Base-by-base conservation (phyloP, 495 filamentous ascomycete species). In the Neurospora sp. region DNA sequence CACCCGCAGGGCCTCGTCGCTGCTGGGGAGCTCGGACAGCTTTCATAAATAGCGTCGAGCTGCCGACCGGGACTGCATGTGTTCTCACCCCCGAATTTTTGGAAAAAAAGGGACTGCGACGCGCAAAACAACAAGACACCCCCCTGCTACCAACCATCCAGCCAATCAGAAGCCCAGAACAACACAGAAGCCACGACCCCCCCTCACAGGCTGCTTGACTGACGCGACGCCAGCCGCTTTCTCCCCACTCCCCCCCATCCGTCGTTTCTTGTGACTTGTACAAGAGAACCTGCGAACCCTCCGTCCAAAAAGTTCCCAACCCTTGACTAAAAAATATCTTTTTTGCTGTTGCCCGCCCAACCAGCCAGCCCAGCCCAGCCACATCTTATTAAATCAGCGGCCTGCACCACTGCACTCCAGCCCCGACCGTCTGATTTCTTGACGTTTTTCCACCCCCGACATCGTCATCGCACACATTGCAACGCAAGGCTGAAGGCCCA, bases 41-140 rank as follows among this genome's bases (percentile, higher is more conserved):
- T 78, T 71, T 81, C 75, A 82, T 82, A 82, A 82, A 82, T 82
- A 82, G 79, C 78, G 77, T 78, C 76, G 75, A 72, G 75, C 79
- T 80, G 76, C 81, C 81, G 78, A 80, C 79, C 76, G 79, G 73
- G 79, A 78, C 79, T 77, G 78, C 77, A 78, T 77, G 76, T 76
- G 77, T 82, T 80, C 79, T 81, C 74, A 78, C 79, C 75, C 54
- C 76, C 77, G 76, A 80, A 74, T 73, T 79, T 78, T 77, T 73
- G 74, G 37, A 43, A 74, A 72, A 76, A 78, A 73, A 69, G 71
- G 75, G 73, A 71, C 45, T 39, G 74, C 62, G 75, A 78, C 76
- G 70, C 77, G 78, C 72, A 76, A 77, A 78, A 71, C 74, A 72
- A 39, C 74, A 69, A 31, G 70, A 72, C 66, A 43, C 71, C 62